These are phyloP conservation scores for Termitomyces sp. DNA, from an alignment of 768 basidiomycete genomes.

Conservation along the genomic window DNA sequence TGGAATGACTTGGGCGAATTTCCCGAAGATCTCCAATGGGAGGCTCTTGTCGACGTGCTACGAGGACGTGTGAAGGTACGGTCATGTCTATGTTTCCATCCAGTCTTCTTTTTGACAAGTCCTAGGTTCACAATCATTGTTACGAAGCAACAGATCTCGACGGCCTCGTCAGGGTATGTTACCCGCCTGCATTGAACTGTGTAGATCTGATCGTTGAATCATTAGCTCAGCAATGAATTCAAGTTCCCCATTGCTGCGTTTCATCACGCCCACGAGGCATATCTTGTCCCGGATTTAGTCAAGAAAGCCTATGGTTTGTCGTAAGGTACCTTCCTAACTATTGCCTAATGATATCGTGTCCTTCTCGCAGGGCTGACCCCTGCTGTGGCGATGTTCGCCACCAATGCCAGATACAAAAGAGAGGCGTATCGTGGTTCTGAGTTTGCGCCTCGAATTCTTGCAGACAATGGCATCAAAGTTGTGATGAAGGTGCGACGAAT, in stretches of 20 bases:
- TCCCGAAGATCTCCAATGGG: conserved; percentile 74
- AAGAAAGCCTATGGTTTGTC: conserved; percentile 61
- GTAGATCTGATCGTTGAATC: neutral
- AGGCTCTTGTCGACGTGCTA: conserved; percentile 71
- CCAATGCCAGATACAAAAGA: conserved; percentile 57
- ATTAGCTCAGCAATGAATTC: conserved; percentile 80
- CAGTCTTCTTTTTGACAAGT: neutral
- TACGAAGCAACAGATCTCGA: conserved; percentile 67
- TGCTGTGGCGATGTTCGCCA: conserved; percentile 71
- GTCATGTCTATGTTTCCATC: neutral
- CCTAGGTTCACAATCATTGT: conserved; percentile 51
- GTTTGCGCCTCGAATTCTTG: conserved; percentile 72
- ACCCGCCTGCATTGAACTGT: neutral
- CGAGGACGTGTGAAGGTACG: conserved; percentile 70
- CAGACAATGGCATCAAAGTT: conserved; percentile 61
- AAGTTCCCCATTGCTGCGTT: conserved; percentile 72
- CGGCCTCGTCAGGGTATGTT: conserved; percentile 58
- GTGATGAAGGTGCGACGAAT: conserved; percentile 60
- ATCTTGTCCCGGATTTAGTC: conserved; percentile 72
- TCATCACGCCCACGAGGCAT: conserved; percentile 79
- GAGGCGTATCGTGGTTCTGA: conserved; percentile 80
- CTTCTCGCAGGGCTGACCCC: conserved; percentile 53
- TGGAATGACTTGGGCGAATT: conserved; percentile 50
- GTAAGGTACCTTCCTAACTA: neutral
- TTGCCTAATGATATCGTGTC: neutral